Percentiles rank a stretch among this genome's conserved stretches.
Evolutionary conservation across 2,329 filamentous ascomycete species (phyloP).

Genomic region (Anisogramma anomala): DNA sequence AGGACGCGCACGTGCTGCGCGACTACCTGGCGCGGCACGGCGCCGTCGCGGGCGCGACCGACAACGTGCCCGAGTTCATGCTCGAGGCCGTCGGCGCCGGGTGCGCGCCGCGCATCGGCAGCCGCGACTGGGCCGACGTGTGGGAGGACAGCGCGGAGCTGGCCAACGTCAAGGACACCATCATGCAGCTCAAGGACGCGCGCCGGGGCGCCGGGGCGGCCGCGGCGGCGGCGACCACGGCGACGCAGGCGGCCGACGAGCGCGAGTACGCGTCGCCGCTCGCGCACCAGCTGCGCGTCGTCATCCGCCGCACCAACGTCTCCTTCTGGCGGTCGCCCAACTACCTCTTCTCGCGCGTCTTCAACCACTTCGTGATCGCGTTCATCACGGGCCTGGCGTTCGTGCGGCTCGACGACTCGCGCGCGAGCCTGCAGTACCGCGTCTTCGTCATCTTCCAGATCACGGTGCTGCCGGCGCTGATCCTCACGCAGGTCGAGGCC

Average conservation of each 20-base stretch:
- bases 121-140: constrained; percentile 68
- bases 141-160: constrained; percentile 66
- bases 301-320: constrained; percentile 61
- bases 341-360: constrained; percentile 79
- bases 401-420: constrained; percentile 64
- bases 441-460: constrained; percentile 88
- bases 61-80: constrained; percentile 67
- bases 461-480: constrained; percentile 70
- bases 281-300: constrained; percentile 65
- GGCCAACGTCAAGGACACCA: constrained; percentile 52
- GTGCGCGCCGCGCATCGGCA: constrained; percentile 57
- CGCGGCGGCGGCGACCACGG: constrained; percentile 14
- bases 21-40: constrained; percentile 50
- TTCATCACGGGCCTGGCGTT: constrained; percentile 71
- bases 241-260: constrained; percentile 42
- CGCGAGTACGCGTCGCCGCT: constrained; percentile 76
- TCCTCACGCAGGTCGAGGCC: constrained; percentile 72
- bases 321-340: constrained; percentile 79
- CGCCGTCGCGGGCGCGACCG: constrained; percentile 42
- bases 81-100: constrained; percentile 73
- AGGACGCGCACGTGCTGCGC: constrained; percentile 60
- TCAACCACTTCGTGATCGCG: constrained; percentile 71
- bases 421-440: constrained; percentile 68
- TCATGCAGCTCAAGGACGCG: constrained; percentile 52
- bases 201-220: constrained; percentile 32